Conservation (phyloP, 164 flowering plant species). For the Platanus orientalis region DNA sequence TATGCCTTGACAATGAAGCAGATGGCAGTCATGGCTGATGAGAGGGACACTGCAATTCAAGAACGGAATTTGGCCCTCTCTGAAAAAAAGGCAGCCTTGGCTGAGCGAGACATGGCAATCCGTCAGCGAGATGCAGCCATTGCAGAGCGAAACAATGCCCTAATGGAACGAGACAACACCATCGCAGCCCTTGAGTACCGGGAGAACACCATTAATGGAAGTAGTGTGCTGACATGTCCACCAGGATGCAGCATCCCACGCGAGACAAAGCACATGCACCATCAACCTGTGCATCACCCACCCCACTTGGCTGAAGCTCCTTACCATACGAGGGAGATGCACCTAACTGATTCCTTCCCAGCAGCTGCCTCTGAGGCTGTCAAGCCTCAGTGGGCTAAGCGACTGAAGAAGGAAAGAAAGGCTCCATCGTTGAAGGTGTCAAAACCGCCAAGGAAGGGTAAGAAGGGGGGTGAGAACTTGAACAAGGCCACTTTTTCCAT, state of each 20-base stretch:
- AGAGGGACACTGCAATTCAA: constrained; percentile 77
- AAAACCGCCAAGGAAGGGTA: constrained; percentile 37
- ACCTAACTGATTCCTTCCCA: constrained; percentile 38
- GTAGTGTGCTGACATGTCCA: constrained; percentile 41
- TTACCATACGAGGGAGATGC: constrained; percentile 43
- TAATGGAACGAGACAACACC: constrained; percentile 54
- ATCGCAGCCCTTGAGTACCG: constrained; percentile 71
- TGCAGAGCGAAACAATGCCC: constrained; percentile 58
- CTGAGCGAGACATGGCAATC: constrained; percentile 62
- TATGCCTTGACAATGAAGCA: constrained; percentile 53
- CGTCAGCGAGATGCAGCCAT: constrained; percentile 60
- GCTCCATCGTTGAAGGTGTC: constrained; percentile 27
- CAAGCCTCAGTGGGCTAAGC: constrained; percentile 44
- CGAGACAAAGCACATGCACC: constrained; percentile 56
- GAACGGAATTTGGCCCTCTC: constrained; percentile 65
- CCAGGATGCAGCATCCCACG: constrained; percentile 53
- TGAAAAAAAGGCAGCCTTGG: constrained; percentile 65
- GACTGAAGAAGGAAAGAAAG: constrained; percentile 44
- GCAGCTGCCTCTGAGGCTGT: constrained; percentile 34
- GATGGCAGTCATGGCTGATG: constrained; percentile 47
- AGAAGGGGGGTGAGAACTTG: constrained; percentile 50
- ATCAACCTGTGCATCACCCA: constrained; percentile 47
- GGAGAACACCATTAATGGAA: constrained; percentile 39
- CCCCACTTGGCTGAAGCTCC: constrained; percentile 38
- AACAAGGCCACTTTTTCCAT: constrained; percentile 42